Evolutionary conservation across 179 eudicot species (phyloP).

Genomic region (Vitellaria paradoxa): DNA sequence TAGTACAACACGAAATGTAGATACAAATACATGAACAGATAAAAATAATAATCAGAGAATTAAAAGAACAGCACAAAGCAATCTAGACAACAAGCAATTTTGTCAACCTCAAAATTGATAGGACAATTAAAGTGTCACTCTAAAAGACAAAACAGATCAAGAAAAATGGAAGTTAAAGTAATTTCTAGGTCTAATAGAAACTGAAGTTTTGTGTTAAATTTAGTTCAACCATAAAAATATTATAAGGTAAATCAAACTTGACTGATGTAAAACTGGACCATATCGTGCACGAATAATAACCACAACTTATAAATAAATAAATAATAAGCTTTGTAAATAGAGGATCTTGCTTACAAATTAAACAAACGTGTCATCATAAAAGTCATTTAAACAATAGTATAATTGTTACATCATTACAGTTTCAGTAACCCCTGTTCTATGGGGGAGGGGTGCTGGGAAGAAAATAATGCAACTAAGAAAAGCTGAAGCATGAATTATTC

Average conservation of each 20-base stretch:
- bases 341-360: not conserved
- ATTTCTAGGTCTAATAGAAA: not conserved
- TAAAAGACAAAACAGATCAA: not conserved
- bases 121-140: not conserved
- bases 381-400: not conserved
- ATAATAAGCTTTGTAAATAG: not conserved
- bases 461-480: not conserved
- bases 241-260: not conserved
- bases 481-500: not conserved
- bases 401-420: constrained; percentile 4
- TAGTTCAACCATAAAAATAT: not conserved
- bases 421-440: not conserved
- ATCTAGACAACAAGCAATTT: too few species aligned
- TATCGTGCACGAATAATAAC: not conserved
- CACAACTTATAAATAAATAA: too few species aligned
- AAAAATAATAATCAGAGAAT: not conserved
- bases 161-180: not conserved
- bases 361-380: too few species aligned
- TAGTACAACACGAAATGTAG: not conserved
- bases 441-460: not conserved
- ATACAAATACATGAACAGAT: not conserved
- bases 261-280: not conserved
- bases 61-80: not conserved
- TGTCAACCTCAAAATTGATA: not conserved
- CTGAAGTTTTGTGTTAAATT: not conserved